These are phyloP conservation scores for Oenanthe javanica DNA, from an alignment of 140 eudicot species.

Conservation along the genomic window DNA sequence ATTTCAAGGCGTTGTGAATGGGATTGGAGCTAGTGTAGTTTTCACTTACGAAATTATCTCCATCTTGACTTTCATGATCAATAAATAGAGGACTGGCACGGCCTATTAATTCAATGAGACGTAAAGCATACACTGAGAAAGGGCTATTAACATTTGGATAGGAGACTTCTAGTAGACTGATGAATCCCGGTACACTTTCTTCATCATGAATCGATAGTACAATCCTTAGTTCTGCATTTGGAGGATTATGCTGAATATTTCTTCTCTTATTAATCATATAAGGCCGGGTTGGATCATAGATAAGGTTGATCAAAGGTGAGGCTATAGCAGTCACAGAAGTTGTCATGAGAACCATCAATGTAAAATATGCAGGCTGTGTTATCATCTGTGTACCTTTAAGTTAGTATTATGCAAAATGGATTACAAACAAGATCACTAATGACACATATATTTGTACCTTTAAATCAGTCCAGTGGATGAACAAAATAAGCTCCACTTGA, in stretches of 20 bases:
- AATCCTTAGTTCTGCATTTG: constrained; percentile 41
- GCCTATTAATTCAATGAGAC: constrained; percentile 68
- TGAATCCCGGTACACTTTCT: constrained; percentile 40
- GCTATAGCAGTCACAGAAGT: constrained; percentile 37
- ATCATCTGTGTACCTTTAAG: constrained; percentile 39
- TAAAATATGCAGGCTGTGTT: constrained; percentile 36
- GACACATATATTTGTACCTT: constrained; percentile 27
- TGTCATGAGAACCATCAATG: constrained; percentile 52
- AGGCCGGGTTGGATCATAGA: constrained; percentile 73
- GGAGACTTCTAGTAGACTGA: constrained; percentile 47
- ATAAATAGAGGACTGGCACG: constrained; percentile 72
- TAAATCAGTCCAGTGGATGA: constrained; percentile 73
- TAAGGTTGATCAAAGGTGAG: constrained; percentile 54
- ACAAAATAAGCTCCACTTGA: constrained; percentile 63
- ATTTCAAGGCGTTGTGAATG: constrained; percentile 46
- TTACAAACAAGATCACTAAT: background rate
- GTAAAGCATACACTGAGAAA: constrained; percentile 45
- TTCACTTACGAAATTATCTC: background rate
- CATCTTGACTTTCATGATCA: constrained; percentile 36
- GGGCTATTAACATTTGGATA: constrained; percentile 51
- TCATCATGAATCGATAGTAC: constrained; percentile 51
- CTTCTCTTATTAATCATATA: constrained; percentile 77
- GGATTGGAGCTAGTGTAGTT: constrained; percentile 25
- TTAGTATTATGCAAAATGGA: background rate
- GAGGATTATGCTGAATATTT: constrained; percentile 71